Percentiles rank a stretch among this genome's conserved stretches.
Conservation (phyloP, 2,329 filamentous ascomycete genomes). For the Hymenoscyphus infarciens region DNA sequence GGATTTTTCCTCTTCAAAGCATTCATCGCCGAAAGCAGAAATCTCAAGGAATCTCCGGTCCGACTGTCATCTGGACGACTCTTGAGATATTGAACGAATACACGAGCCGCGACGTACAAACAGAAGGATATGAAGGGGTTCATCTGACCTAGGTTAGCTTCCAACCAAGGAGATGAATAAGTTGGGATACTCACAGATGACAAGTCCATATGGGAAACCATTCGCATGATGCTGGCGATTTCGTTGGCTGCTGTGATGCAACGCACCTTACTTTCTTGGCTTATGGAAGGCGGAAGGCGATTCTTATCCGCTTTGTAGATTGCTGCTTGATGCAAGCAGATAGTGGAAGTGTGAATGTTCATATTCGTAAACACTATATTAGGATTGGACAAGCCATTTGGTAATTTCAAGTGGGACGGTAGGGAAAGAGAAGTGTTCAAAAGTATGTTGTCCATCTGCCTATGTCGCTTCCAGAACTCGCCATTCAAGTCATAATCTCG, state of each 20-base stretch:
- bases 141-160: constrained; percentile 56
- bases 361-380: constrained; percentile 95
- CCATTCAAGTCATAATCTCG: constrained; percentile 85
- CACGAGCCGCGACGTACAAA: constrained; percentile 89
- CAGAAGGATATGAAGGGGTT: constrained; percentile 96
- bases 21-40: constrained; percentile 86
- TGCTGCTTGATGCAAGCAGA: constrained; percentile 95
- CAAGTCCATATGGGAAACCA: constrained; percentile 87
- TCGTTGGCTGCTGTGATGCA: constrained; percentile 93
- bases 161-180: neutral
- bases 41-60: constrained; percentile 77
- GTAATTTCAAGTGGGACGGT: constrained; percentile 76
- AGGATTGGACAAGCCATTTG: constrained; percentile 68
- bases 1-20: constrained; percentile 85
- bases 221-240: constrained; percentile 91
- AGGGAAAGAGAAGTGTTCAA: constrained; percentile 81
- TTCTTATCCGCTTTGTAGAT: constrained; percentile 97
- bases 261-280: constrained; percentile 84
- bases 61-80: constrained; percentile 81
- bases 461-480: constrained; percentile 92
- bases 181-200: constrained; percentile 57
- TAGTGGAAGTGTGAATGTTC: constrained; percentile 93
- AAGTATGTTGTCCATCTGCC: constrained; percentile 83
- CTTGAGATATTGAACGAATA: constrained; percentile 96
- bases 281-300: constrained; percentile 69